Base-by-base conservation (phyloP, 345 rosid genomes). In the Hypericum perforatum region DNA sequence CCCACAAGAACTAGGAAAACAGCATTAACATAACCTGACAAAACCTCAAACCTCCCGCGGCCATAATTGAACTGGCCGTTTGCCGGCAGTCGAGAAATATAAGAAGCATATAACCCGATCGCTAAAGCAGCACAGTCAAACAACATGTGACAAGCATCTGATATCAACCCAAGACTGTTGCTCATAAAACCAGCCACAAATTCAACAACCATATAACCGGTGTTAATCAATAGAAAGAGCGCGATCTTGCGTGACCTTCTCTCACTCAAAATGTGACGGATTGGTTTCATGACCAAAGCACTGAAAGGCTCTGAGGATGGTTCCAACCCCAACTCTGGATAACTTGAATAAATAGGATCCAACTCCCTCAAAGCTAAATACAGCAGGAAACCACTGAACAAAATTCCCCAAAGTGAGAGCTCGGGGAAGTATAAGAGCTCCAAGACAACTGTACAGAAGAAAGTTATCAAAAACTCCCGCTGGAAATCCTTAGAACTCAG, bases 61-160 rank as follows among this genome's bases (percentile, higher is more conserved):
- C 98, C 98, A 74, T 82, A 91, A 73, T 91, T 91, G 59, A 81
- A 91, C 79, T 85, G 96, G 58, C 62, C 62, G 66, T 91, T 91
- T 9, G 95, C 89, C 49, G 98, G 98, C 61, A 91, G 75, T 13
- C 88, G 82, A 0, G 98, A 82, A 63, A 91, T 87, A 59, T 91
- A 91, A 0, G 96, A 91, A 36, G 98, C 98, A 60, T 91, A 87
- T 3, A 91, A 61, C 49, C 96, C 98, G 62, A 91, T 82, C 0
- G 95, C 96, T 72, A 91, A 66, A 51, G 98, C 98, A 65, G 96
- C 96, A 74, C 98, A 91, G 68, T 91, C 98, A 75, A 91, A 91
- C 89, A 91, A 61, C 98, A 91, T 91, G 46, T 91, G 96, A 59
- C 96, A 91, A 11, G 98, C 96, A 60, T 91, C 96, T 0, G 98